Evolutionary conservation across 495 filamentous ascomycete genomes (phyloP).

Genomic region (Cudoniella acicularis): DNA sequence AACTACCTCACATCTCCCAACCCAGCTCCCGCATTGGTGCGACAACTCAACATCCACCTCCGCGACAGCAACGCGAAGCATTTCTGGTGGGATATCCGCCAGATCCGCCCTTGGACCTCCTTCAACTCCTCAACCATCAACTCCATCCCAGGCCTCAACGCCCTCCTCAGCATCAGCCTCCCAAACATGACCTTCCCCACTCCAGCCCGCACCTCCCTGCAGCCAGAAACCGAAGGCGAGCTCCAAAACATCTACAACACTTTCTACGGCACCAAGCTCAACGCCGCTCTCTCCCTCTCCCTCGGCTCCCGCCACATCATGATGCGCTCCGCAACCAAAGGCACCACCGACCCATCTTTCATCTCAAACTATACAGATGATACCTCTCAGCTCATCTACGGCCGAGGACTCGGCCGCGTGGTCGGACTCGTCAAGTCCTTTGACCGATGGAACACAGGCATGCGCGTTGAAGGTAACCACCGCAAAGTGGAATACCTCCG

Average conservation of each 20-base stretch:
- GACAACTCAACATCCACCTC: conserved; percentile 66
- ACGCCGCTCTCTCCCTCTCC: conserved; percentile 26
- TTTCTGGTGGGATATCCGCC: conserved; percentile 94
- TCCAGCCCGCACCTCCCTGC: conserved; percentile 44
- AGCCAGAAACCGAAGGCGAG: conserved; percentile 70
- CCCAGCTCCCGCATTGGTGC: conserved; percentile 77
- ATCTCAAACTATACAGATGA: conserved; percentile 32
- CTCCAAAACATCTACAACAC: conserved; percentile 63
- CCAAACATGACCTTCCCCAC: conserved; percentile 59
- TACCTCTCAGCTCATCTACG: conserved; percentile 27
- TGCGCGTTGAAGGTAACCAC: conserved; percentile 77
- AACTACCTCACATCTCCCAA: conserved; percentile 76
- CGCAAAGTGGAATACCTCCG: conserved; percentile 82
- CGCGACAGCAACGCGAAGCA: conserved; percentile 70
- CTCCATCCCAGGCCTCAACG: conserved; percentile 65
- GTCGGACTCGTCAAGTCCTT: conserved; percentile 87
- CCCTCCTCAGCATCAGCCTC: conserved; percentile 70
- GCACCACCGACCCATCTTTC: conserved; percentile 20
- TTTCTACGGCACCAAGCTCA: conserved; percentile 38
- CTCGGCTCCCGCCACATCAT: conserved; percentile 24
- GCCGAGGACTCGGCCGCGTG: conserved; percentile 47
- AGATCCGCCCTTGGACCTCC: conserved; percentile 73
- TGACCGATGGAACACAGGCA: conserved; percentile 89
- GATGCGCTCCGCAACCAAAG: conserved; percentile 23
- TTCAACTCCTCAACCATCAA: conserved; percentile 72